Percentiles rank a stretch among this genome's conserved stretches.
Conservation (phyloP, 2,329 filamentous ascomycete genomes). For the Kalmusia sp. region DNA sequence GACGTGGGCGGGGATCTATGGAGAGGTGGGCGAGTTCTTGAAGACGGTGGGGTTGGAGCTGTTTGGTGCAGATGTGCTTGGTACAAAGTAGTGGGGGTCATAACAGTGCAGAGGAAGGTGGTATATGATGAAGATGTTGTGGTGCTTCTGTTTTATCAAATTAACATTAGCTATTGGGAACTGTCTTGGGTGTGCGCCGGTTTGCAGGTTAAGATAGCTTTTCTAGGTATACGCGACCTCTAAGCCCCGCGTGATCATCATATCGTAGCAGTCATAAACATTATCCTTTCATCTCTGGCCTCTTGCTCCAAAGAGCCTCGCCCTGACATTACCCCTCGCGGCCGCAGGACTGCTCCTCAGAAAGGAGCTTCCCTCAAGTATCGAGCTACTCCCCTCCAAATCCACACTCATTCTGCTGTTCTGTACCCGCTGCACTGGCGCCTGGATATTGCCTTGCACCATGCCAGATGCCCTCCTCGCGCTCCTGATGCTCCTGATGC, state of each 20-base stretch:
- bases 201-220: too few relatives aligned
- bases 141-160: too few relatives aligned
- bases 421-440: conserved; percentile 5
- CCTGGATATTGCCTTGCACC: conserved; percentile 4
- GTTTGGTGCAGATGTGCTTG: neutral
- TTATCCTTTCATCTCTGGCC: conserved; percentile 19
- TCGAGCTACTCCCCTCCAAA: conserved; percentile 44
- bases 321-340: conserved; percentile 35
- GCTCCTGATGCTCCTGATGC: conserved; percentile 11
- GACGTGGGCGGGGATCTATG: conserved; percentile 17
- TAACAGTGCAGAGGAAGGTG: too few relatives aligned
- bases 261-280: conserved; percentile 7
- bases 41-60: neutral
- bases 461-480: conserved; percentile 13
- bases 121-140: too few relatives aligned
- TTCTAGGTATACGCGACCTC: neutral
- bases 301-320: conserved; percentile 34
- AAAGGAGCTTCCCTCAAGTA: conserved; percentile 47
- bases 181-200: too few relatives aligned
- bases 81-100: neutral
- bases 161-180: too few relatives aligned
- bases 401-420: conserved; percentile 37
- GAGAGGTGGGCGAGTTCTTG: conserved; percentile 22
- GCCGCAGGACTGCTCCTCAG: conserved; percentile 42
- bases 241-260: neutral